These are phyloP conservation scores for Bipolaris sorokiniana DNA, from an alignment of 2,329 filamentous ascomycete species.

Conservation along the genomic window DNA sequence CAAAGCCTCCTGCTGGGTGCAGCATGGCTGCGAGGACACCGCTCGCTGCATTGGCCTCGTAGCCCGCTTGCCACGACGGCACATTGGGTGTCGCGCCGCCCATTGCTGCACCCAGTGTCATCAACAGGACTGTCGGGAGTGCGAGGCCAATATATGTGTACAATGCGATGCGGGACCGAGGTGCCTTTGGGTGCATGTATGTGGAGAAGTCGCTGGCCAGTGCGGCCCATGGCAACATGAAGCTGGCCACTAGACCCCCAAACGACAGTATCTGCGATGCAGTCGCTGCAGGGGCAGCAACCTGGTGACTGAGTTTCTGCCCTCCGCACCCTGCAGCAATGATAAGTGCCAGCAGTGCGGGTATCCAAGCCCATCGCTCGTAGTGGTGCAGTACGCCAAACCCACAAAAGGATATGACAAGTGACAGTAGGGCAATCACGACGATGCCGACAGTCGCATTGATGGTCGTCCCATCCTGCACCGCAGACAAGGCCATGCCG, in stretches of 20 bases:
- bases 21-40: conserved; percentile 68
- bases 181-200: conserved; percentile 64
- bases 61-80: conserved; percentile 61
- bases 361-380: conserved; percentile 64
- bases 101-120: conserved; percentile 69
- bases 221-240: conserved; percentile 67
- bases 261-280: conserved; percentile 61
- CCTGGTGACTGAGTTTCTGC: conserved; percentile 58
- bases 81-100: conserved; percentile 64
- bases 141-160: conserved; percentile 65
- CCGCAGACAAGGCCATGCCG: conserved; percentile 56
- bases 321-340: conserved; percentile 64
- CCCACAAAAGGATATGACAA: conserved; percentile 68
- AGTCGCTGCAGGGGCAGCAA: conserved; percentile 50
- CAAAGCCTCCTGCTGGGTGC: conserved; percentile 63
- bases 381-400: conserved; percentile 63
- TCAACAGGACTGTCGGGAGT: conserved; percentile 63
- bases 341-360: conserved; percentile 61
- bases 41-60: conserved; percentile 61
- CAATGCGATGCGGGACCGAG: conserved; percentile 57
- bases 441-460: conserved; percentile 65
- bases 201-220: conserved; percentile 67
- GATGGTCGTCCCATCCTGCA: conserved; percentile 48
- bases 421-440: conserved; percentile 62
- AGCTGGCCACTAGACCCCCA: conserved; percentile 66